Conservation (phyloP, 208 protist genomes). For the Leishmania aethiopica region DNA sequence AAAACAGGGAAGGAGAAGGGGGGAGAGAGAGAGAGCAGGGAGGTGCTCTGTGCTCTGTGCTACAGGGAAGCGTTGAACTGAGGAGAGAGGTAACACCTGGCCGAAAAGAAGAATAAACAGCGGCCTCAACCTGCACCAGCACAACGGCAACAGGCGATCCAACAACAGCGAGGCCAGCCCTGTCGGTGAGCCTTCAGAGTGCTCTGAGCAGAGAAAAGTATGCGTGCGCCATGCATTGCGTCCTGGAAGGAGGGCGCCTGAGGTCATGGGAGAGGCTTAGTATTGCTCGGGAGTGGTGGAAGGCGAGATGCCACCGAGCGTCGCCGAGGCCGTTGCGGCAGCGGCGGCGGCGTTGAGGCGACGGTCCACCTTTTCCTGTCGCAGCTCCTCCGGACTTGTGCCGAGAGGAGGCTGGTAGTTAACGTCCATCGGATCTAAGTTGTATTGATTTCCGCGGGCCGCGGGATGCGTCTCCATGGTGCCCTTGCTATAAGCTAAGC, state of each 20-base stretch:
- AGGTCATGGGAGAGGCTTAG: background rate
- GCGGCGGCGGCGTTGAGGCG: slow-evolving; percentile 21
- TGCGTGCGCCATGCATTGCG: background rate
- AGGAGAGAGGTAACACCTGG: background rate
- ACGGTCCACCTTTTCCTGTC: slow-evolving; percentile 44
- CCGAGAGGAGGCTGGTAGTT: slow-evolving; percentile 85
- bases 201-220: background rate
- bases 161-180: background rate
- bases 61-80: background rate
- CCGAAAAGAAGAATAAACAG: background rate
- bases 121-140: background rate
- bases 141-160: background rate
- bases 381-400: slow-evolving; percentile 68
- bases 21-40: background rate
- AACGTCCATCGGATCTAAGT: slow-evolving; percentile 38
- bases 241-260: background rate
- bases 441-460: slow-evolving; percentile 18
- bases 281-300: background rate
- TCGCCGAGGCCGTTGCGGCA: slow-evolving; percentile 4
- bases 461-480: slow-evolving; percentile 20
- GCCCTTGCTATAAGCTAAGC: slow-evolving; percentile 11
- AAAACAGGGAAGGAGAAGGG: background rate
- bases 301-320: slow-evolving; percentile 3
- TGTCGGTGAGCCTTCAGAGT: background rate
- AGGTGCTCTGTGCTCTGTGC: background rate